Percentiles rank a stretch among this genome's conserved stretches.
phyloP scores from a whole-genome alignment of 73 alveolate genomes.

The Paramecium primaurelia region DNA sequence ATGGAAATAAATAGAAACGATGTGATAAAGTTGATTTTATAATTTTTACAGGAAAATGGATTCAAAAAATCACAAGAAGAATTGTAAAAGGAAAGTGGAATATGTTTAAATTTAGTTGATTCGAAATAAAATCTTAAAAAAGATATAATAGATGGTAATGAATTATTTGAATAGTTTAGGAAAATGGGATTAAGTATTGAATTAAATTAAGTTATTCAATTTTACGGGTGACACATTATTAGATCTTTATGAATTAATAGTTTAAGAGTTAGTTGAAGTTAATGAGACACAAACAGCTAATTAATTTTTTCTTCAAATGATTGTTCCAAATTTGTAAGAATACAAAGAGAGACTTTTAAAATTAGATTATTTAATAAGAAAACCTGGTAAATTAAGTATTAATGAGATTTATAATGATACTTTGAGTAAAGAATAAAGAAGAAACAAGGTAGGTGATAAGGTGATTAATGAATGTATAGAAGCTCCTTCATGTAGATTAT shows the following conservation, averaged over 20 bases:
- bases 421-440: slow-evolving; percentile 13
- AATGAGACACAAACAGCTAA: not conserved
- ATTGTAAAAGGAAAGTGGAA: slow-evolving; percentile 4
- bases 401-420: not conserved
- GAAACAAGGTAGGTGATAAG: not conserved
- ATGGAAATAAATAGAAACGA: slow-evolving; percentile 37
- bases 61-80: not conserved
- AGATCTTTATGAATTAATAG: slow-evolving; percentile 3
- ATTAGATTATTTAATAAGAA: slow-evolving; percentile 16
- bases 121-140: not conserved
- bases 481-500: not conserved
- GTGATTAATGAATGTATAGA: not conserved
- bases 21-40: not conserved
- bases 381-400: not conserved
- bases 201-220: not conserved
- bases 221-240: not conserved
- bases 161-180: not conserved
- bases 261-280: slow-evolving; percentile 23
- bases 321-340: not conserved
- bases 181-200: slow-evolving; percentile 3
- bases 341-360: not conserved
- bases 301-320: not conserved
- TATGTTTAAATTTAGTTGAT: not conserved
- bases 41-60: slow-evolving; percentile 4
- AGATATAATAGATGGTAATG: not conserved